Evolutionary conservation across 2,329 filamentous ascomycete genomes (phyloP).

Genomic region (Meredithiella fracta): DNA sequence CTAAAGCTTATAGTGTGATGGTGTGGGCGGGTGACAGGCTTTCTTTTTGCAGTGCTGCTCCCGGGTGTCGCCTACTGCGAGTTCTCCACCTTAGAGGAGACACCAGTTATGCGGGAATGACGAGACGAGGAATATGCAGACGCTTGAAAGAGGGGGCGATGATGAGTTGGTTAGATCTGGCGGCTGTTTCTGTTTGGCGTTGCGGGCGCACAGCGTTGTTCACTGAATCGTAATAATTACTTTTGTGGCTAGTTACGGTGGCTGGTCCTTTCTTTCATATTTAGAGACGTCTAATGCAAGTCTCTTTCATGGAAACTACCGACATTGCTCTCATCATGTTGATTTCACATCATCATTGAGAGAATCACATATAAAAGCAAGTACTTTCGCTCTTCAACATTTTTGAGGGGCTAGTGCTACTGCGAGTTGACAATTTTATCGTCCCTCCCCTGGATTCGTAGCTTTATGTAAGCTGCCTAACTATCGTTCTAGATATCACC

Average conservation of each 20-base stretch:
- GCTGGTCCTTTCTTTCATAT: too few species aligned
- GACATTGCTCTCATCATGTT: too few species aligned
- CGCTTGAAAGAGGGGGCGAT: neutral
- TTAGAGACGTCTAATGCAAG: too few species aligned
- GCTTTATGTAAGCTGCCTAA: neutral
- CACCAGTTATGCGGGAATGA: neutral
- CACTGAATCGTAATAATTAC: too few species aligned
- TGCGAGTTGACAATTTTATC: neutral
- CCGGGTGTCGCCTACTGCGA: neutral
- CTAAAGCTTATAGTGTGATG: neutral
- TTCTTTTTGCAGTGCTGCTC: neutral
- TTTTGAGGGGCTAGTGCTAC: neutral
- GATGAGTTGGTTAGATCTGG: too few species aligned
- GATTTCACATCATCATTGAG: too few species aligned
- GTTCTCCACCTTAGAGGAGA: neutral
- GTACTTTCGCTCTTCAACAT: too few species aligned
- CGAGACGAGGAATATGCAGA: neutral
- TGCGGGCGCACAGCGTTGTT: too few species aligned
- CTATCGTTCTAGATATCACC: neutral
- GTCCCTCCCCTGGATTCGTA: neutral
- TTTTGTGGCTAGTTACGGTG: too few species aligned
- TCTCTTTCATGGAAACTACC: too few species aligned
- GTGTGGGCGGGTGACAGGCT: neutral
- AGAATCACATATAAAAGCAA: too few species aligned
- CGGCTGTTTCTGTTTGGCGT: too few species aligned